Conservation (phyloP, 768 basidiomycete species). For the Lactifluus echinatus region DNA sequence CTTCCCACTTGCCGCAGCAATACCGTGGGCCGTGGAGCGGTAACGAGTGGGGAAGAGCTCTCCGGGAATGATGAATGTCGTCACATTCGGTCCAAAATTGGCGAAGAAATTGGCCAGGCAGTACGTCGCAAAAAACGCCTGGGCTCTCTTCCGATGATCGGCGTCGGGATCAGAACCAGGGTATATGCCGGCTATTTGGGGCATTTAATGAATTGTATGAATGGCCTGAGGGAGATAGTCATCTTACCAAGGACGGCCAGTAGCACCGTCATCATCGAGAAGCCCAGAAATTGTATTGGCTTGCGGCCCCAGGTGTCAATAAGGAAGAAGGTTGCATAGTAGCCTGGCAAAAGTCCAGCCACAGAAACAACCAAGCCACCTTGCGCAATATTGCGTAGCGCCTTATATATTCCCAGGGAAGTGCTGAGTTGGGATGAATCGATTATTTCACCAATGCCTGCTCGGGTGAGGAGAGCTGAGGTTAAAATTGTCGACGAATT, state of each 20-base stretch:
- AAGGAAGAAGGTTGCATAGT: constrained; percentile 53
- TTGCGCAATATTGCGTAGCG: constrained; percentile 52
- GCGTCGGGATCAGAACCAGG: not conserved
- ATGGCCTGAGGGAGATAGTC: constrained; percentile 18
- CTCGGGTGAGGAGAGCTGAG: constrained; percentile 30
- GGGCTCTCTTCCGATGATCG: constrained; percentile 32
- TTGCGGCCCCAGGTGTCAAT: constrained; percentile 77
- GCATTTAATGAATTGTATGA: constrained; percentile 23
- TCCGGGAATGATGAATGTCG: constrained; percentile 37
- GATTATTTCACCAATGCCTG: constrained; percentile 53
- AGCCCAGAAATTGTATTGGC: constrained; percentile 75
- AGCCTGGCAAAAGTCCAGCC: constrained; percentile 77
- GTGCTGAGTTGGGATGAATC: constrained; percentile 29
- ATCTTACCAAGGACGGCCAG: constrained; percentile 60
- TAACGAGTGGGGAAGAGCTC: constrained; percentile 40
- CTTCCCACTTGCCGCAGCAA: constrained; percentile 37
- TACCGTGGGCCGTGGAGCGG: constrained; percentile 35
- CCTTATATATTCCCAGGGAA: constrained; percentile 33
- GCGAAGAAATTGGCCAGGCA: constrained; percentile 35
- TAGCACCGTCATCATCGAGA: constrained; percentile 51
- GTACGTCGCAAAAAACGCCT: constrained; percentile 32
- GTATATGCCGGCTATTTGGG: constrained; percentile 10
- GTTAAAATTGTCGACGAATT: constrained; percentile 69
- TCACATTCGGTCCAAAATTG: constrained; percentile 38
- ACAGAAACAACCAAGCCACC: constrained; percentile 71